These are phyloP conservation scores for Monosporascus sp. DNA, from an alignment of 2,329 filamentous ascomycete genomes.

Conservation along the genomic window DNA sequence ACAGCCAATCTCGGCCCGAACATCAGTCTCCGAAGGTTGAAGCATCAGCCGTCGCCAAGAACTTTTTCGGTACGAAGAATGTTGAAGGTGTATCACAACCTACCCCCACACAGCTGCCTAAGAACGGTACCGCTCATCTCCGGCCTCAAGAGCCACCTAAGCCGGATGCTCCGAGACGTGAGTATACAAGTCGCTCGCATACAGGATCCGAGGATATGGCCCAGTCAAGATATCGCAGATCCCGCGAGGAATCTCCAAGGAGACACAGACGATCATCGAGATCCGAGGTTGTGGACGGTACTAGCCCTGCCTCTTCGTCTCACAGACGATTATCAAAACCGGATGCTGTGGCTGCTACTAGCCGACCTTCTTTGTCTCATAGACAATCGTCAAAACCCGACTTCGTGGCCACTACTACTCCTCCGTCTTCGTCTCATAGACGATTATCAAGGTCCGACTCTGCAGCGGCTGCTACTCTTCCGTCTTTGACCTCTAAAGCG, in stretches of 20 bases:
- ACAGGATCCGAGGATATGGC: conserved; percentile 24
- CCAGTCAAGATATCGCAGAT: conserved; percentile 13
- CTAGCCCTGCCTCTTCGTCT: too few relatives aligned
- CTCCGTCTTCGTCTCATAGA: too few relatives aligned
- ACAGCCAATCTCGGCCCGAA: conserved; percentile 34
- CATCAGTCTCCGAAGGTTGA: conserved; percentile 23
- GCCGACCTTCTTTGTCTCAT: conserved; percentile 10
- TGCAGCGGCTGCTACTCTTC: conserved; percentile 9
- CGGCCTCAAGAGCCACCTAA: conserved; percentile 17
- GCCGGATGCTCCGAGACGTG: conserved; percentile 28
- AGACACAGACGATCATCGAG: conserved; percentile 14
- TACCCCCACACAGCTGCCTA: conserved; percentile 11
- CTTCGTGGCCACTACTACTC: conserved; percentile 1
- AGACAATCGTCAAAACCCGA: conserved; percentile 12
- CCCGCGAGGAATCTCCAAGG: conserved; percentile 11
- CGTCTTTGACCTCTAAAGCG: conserved; percentile 10
- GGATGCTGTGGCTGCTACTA: conserved; percentile 3
- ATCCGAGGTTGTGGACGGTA: conserved; percentile 4
- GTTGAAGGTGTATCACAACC: conserved; percentile 28
- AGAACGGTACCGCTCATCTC: conserved; percentile 9
- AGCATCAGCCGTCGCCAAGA: conserved; percentile 27
- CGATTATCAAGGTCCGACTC: not conserved
- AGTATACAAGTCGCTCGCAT: conserved; percentile 24
- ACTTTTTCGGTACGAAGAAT: conserved; percentile 37
- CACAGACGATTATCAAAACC: not conserved